Evolutionary conservation across 2,329 filamentous ascomycete species (phyloP).

Genomic region (Ophiosphaerella herpotricha): DNA sequence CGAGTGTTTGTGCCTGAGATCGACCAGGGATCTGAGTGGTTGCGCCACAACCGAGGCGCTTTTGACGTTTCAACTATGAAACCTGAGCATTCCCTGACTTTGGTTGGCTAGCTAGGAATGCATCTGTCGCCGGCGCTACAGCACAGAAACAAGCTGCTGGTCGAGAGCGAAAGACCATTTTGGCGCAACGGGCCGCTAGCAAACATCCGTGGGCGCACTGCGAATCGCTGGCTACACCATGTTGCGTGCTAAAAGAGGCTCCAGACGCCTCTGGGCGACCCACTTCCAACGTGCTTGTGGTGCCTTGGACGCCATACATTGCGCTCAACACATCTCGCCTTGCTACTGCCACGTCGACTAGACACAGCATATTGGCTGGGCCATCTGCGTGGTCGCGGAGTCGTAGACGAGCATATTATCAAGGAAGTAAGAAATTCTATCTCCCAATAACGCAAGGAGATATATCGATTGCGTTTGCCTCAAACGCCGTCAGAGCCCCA

Average conservation of each 20-base stretch:
- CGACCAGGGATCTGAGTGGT: conserved; percentile 22
- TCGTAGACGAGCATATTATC: no score
- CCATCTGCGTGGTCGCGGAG: no score
- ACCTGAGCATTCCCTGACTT: conserved; percentile 18
- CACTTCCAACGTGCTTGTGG: background rate
- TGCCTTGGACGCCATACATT: background rate
- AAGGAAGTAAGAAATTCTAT: no score
- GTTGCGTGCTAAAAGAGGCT: background rate
- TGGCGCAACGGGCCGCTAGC: conserved; percentile 34
- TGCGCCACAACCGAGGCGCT: conserved; percentile 33
- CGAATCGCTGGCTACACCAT: conserved; percentile 13
- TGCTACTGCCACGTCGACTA: background rate
- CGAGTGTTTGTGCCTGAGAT: conserved; percentile 33
- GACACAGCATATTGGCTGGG: no score
- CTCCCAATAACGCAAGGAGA: no score
- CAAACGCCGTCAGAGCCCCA: no score
- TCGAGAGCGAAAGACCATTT: conserved; percentile 17
- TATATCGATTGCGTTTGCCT: no score
- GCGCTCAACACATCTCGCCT: background rate
- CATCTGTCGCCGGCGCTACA: conserved; percentile 32
- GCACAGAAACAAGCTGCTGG: conserved; percentile 19
- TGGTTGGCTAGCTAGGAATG: conserved; percentile 27
- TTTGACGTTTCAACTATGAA: conserved; percentile 27
- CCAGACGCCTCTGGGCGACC: background rate
- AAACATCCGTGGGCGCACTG: conserved; percentile 22